phyloP scores from a whole-genome alignment of 1,139 yeast species.

The Entelexis paramagnoliae region DNA sequence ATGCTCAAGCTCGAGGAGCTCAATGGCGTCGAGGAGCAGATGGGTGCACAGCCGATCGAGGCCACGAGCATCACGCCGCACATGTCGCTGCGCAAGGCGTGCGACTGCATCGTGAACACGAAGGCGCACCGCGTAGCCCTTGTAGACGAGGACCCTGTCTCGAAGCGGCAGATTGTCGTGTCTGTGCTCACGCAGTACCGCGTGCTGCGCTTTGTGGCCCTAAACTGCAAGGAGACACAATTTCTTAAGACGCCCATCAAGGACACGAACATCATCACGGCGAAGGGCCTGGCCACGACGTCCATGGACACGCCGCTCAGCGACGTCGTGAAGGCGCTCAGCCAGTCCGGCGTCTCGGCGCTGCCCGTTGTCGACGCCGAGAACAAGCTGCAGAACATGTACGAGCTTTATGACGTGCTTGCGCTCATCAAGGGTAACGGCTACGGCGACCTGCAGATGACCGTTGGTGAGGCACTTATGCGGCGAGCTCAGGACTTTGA shows the following conservation, averaged over 20 bases:
- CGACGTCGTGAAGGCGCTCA: constrained; percentile 77
- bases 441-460: constrained; percentile 76
- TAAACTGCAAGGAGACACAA: constrained; percentile 90
- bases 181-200: constrained; percentile 94
- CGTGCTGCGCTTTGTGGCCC: constrained; percentile 86
- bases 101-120: constrained; percentile 80
- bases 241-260: constrained; percentile 68
- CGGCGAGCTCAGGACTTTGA: constrained; percentile 94
- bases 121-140: constrained; percentile 90
- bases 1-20: constrained; percentile 76
- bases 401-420: constrained; percentile 91
- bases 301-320: constrained; percentile 88
- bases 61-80: constrained; percentile 87
- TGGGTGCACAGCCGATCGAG: constrained; percentile 71
- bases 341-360: constrained; percentile 73
- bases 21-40: constrained; percentile 68
- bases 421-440: constrained; percentile 84
- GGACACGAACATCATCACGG: constrained; percentile 54
- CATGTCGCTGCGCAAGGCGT: constrained; percentile 82
- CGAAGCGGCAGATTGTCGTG: constrained; percentile 88
- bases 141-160: constrained; percentile 87
- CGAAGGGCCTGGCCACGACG: constrained; percentile 59
- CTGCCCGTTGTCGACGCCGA: constrained; percentile 82
- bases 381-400: constrained; percentile 71
- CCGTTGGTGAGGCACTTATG: constrained; percentile 93